Base-by-base conservation (phyloP, 768 basidiomycete species). In the Amanita rubescens region DNA sequence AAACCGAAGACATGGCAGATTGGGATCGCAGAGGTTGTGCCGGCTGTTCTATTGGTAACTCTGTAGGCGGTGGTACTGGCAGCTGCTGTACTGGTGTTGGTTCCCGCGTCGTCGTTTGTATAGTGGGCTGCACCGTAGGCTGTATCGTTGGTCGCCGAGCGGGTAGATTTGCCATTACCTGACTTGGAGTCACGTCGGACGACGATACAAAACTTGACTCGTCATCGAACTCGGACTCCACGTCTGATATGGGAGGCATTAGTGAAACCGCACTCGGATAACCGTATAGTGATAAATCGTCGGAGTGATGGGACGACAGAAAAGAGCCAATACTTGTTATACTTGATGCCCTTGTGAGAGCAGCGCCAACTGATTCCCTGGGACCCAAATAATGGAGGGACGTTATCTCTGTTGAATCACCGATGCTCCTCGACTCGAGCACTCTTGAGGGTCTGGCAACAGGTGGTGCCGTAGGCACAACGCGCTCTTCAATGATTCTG, bases 281-380 rank as follows among this genome's bases (percentile, higher is more conserved):
- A 9, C 71, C 76, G 62, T 65, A 63, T 34, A 65, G 73, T 55
- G 70, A 70, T 68, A 73, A 69, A 58, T 88, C 88, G 52, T 92
- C 89, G 0, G 90, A 91, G 57, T 90, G 84, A 56, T 87, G 85
- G 1, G 77, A 79, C 1, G 77, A 78, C 32, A 78, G 54, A 59
- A 71, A 78, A 0, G 75, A 77, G 0, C 61, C 59, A 24, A 72
- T 60, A 52, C 72, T 74, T 58, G 71, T 75, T n/a, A 65, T 69
- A 56, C 74, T 76, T 1, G 69, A 65, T 8, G 69, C 65, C 43
- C 74, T 71, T 42, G 65, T 65, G 20, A 75, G 61, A 24, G 65
- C 62, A 30, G 33, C 19, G 24, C 33, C 44, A n/a, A 53, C 20
- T 4, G 52, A 53, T 25, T 45, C 52, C 17, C 49, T 35, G n/a